These are phyloP conservation scores for Ascoidea asiatica DNA, from an alignment of 805 yeast species.

Conservation along the genomic window DNA sequence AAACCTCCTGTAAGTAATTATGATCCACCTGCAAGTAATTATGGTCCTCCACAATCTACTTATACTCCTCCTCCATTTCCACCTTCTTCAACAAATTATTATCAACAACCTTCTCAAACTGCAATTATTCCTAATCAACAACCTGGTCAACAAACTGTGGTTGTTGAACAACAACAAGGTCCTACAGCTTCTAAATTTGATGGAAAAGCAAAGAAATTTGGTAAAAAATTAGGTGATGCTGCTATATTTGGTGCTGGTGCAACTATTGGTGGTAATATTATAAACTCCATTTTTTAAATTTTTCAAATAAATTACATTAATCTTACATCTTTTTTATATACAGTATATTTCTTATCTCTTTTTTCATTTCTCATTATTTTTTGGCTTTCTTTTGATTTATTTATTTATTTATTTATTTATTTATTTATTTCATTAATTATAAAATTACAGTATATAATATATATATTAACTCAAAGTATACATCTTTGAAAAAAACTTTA, in stretches of 20 bases:
- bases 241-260: conserved; percentile 97
- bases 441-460: not conserved
- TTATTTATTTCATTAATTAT: too few relatives aligned
- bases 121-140: conserved; percentile 20
- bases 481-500: not conserved
- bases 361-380: not conserved
- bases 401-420: too few relatives aligned
- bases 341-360: not conserved
- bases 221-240: conserved; percentile 80
- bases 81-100: conserved; percentile 35
- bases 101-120: conserved; percentile 24
- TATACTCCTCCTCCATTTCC: conserved; percentile 27
- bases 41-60: conserved; percentile 10
- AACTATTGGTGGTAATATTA: conserved; percentile 73
- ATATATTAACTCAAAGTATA: not conserved
- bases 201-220: conserved; percentile 42
- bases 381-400: too few relatives aligned
- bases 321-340: not conserved
- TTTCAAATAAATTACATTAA: too few relatives aligned
- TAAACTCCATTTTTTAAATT: conserved; percentile 50
- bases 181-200: conserved; percentile 16
- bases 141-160: conserved; percentile 16
- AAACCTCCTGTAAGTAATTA: conserved; percentile 11
- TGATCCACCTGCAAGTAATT: conserved; percentile 1
- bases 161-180: conserved; percentile 13